These are phyloP conservation scores for Calonectria ilicicola DNA, from an alignment of 2,329 filamentous ascomycete species.

Conservation along the genomic window DNA sequence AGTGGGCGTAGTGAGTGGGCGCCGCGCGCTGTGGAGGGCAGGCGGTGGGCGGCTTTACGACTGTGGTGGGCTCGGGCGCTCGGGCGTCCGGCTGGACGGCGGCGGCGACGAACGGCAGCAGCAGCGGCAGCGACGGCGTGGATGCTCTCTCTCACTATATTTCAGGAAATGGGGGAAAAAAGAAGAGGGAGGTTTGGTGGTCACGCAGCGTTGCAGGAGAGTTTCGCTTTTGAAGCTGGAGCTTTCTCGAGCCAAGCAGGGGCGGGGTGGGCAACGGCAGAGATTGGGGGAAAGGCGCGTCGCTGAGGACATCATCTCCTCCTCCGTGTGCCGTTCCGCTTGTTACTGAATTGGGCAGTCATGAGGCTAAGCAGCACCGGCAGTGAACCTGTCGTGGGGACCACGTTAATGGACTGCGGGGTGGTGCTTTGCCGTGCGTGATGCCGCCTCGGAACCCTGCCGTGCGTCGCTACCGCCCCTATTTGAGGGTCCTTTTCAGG, in stretches of 20 bases:
- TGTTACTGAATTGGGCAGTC: constrained; percentile 19
- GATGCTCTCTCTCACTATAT: not conserved
- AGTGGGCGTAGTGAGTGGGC: not conserved
- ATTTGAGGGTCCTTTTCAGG: not conserved
- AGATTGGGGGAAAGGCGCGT: not conserved
- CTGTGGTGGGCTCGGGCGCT: constrained; percentile 41
- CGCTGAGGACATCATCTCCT: constrained; percentile 4
- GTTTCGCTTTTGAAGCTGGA: constrained; percentile 10
- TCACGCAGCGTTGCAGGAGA: not conserved
- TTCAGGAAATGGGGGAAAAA: not conserved
- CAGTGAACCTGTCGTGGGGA: constrained; percentile 21
- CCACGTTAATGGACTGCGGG: constrained; percentile 6
- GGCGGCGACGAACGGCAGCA: constrained; percentile 33
- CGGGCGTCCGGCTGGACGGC: constrained; percentile 43
- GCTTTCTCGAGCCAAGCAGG: constrained; percentile 8
- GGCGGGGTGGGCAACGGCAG: constrained; percentile 15
- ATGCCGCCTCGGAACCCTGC: constrained; percentile 12
- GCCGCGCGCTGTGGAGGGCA: constrained; percentile 6
- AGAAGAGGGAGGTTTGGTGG: constrained; percentile 13
- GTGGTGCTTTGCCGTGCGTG: constrained; percentile 18
- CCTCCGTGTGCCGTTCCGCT: constrained; percentile 14
- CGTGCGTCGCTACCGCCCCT: not conserved
- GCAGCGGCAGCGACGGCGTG: constrained; percentile 3
- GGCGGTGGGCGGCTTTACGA: constrained; percentile 36
- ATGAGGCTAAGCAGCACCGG: constrained; percentile 10